phyloP scores from a whole-genome alignment of 768 basidiomycete species.

The Auriscalpium orientale region DNA sequence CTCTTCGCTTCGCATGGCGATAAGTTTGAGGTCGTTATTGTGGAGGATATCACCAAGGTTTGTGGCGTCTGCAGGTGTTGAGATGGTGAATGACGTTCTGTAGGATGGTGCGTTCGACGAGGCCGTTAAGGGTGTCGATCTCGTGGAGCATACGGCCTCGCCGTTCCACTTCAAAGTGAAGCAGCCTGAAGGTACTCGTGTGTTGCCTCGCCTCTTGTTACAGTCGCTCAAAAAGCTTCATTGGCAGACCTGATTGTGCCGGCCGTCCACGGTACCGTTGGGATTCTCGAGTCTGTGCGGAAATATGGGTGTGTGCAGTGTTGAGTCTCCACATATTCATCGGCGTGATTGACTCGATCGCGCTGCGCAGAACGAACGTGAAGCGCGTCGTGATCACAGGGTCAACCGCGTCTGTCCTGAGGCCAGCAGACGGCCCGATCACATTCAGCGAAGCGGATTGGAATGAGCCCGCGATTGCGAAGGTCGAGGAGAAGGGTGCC shows the following conservation, averaged over 20 bases:
- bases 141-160: conserved; percentile 28
- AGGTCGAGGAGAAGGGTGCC: conserved; percentile 39
- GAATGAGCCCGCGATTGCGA: conserved; percentile 21
- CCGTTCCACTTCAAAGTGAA: conserved; percentile 22
- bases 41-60: conserved; percentile 39
- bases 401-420: conserved; percentile 27
- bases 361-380: conserved; percentile 19
- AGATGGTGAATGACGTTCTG: background rate
- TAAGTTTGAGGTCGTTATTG: conserved; percentile 35
- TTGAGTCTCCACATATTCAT: background rate
- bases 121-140: conserved; percentile 35
- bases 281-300: conserved; percentile 25
- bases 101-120: conserved; percentile 32
- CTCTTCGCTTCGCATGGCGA: conserved; percentile 29
- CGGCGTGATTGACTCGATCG: background rate
- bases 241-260: conserved; percentile 27
- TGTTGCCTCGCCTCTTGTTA: background rate
- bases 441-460: conserved; percentile 20
- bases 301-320: conserved; percentile 22
- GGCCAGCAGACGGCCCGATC: background rate
- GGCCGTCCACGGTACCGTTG: conserved; percentile 32
- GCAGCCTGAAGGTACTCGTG: conserved; percentile 13
- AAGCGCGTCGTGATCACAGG: conserved; percentile 38
- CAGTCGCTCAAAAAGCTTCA: too few species aligned
- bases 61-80: background rate